phyloP scores from a whole-genome alignment of 2,329 filamentous ascomycete species.

The Curvularia sp. region DNA sequence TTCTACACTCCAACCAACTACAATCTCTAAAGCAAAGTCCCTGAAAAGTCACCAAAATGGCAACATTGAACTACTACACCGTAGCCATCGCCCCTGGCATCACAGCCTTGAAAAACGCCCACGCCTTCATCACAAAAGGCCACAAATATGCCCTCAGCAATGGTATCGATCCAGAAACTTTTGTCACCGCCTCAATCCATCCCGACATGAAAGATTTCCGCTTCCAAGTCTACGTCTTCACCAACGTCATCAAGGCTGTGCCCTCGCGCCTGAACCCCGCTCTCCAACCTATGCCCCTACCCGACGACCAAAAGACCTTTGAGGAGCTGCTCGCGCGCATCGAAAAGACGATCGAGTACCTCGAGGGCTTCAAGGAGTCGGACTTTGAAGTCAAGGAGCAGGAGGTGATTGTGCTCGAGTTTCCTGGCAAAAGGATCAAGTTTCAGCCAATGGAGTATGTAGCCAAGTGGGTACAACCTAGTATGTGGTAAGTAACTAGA shows the following conservation, averaged over 20 bases:
- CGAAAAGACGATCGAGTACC: conserved; percentile 54
- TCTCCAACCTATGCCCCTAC: conserved; percentile 41
- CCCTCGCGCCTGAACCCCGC: conserved; percentile 50
- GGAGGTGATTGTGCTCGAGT: conserved; percentile 49
- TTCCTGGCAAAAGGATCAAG: conserved; percentile 41
- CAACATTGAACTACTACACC: conserved; percentile 40
- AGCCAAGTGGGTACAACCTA: conserved; percentile 60
- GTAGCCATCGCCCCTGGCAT: conserved; percentile 54
- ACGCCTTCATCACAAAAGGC: conserved; percentile 55
- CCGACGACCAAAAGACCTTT: conserved; percentile 59
- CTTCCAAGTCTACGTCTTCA: conserved; percentile 58
- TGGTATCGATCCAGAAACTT: conserved; percentile 43
- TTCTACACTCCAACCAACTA: neutral
- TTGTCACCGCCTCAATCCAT: conserved; percentile 54
- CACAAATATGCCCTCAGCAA: conserved; percentile 51
- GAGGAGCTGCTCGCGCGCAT: conserved; percentile 58
- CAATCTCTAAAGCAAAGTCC: neutral
- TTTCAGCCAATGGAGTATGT: conserved; percentile 58
- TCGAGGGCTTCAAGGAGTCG: conserved; percentile 54
- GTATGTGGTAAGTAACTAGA: conserved; percentile 56
- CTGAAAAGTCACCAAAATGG: conserved; percentile 18
- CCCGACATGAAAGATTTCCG: conserved; percentile 59
- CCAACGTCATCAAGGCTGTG: conserved; percentile 53
- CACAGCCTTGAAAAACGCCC: conserved; percentile 53
- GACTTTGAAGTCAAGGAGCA: conserved; percentile 55